Conservation (phyloP, 2,329 filamentous ascomycete species). For the Capronia epimyces region DNA sequence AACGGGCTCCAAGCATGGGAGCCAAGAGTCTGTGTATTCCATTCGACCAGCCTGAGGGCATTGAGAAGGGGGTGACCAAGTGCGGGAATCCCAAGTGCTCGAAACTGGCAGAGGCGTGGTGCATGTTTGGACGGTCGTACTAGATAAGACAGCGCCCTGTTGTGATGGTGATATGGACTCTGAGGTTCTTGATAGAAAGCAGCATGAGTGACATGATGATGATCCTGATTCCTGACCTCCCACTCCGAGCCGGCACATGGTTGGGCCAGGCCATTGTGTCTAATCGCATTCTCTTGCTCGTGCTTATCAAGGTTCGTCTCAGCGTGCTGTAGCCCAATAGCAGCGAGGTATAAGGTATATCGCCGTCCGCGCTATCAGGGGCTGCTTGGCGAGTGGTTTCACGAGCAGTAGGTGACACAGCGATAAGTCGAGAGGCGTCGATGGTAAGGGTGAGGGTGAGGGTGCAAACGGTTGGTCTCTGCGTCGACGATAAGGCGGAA, state of each 20-base stretch:
- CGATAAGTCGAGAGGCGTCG: not conserved
- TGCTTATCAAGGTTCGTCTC: not conserved
- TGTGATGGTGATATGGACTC: not conserved
- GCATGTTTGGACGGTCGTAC: conserved; percentile 73
- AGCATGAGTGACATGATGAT: conserved; percentile 5
- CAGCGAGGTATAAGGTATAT: not conserved
- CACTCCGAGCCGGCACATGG: conserved; percentile 9
- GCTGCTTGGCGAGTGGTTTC: conserved; percentile 11
- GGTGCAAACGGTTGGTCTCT: not conserved
- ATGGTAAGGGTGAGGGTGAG: not conserved
- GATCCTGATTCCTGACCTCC: not conserved
- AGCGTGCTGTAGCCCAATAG: conserved; percentile 1
- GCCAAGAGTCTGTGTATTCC: conserved; percentile 73
- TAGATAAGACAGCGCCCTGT: conserved; percentile 20
- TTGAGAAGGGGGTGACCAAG: conserved; percentile 76
- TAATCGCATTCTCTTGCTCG: not conserved
- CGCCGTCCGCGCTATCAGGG: conserved; percentile 11
- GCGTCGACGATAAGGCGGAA: not conserved
- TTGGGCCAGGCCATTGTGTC: not conserved
- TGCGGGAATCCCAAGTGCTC: conserved; percentile 86
- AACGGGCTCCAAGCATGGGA: conserved; percentile 67
- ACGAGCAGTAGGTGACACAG: not conserved
- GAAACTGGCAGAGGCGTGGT: conserved; percentile 72
- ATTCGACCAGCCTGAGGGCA: conserved; percentile 77
- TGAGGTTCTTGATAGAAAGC: not conserved